Conservation (phyloP, 176 grass and related monocot genomes). For the Lolium perenne region DNA sequence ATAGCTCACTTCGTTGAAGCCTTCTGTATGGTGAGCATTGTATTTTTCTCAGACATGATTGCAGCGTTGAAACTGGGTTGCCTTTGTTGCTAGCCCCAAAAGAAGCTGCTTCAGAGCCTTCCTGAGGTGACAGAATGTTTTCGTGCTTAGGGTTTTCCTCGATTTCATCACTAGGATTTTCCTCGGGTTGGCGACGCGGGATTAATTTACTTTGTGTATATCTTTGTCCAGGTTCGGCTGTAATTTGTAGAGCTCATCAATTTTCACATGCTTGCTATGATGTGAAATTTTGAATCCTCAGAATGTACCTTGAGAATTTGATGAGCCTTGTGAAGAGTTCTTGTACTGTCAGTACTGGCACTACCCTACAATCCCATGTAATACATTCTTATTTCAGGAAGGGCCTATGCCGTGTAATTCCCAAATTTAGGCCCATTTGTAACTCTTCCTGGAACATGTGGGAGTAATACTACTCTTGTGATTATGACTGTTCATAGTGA, state of each 20-base stretch:
- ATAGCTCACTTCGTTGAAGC: conserved; percentile 24
- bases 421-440: conserved; percentile 6
- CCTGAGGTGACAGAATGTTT: conserved; percentile 31
- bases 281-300: conserved; percentile 40
- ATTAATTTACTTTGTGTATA: conserved; percentile 52
- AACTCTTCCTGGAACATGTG: conserved; percentile 2
- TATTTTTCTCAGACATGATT: conserved; percentile 24
- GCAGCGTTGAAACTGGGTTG: conserved; percentile 20
- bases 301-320: conserved; percentile 16
- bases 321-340: conserved; percentile 15
- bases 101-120: conserved; percentile 31
- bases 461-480: background rate
- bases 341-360: background rate
- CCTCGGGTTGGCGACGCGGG: conserved; percentile 5
- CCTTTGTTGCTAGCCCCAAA: conserved; percentile 23
- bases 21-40: conserved; percentile 14
- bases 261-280: conserved; percentile 32
- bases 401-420: conserved; percentile 23
- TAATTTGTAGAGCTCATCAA: conserved; percentile 53
- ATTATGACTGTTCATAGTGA: conserved; percentile 6
- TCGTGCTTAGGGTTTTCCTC: conserved; percentile 34
- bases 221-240: conserved; percentile 40
- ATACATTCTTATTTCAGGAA: conserved; percentile 31
- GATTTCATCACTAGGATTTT: conserved; percentile 17
- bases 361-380: conserved; percentile 1